Evolutionary conservation across 169 alveolate species (phyloP), one percentile per base, ranked within the genome.

Genomic region (Cryptosporidium tyzzeri): DNA sequence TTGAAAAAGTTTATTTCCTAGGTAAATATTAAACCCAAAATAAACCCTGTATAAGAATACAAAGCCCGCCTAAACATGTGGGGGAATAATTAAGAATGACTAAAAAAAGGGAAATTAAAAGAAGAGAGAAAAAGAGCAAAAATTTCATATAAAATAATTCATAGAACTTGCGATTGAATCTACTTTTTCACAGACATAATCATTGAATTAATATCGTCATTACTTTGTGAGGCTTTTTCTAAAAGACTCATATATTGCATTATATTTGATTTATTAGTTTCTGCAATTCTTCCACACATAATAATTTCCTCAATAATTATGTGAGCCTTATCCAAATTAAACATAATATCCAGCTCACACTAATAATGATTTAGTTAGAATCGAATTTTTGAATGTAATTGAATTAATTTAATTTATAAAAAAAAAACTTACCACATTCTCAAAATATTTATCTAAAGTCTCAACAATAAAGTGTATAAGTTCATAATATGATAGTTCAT

Each of bases 261-360:
- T 33, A 97, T 94, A 84, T 95, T 95, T 21, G 97, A 86, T 87
- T 95, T 97, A 94, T 97, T 97, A 45, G 98, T 96, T 86, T 97
- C 99, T 37, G 96, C 91, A 35, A 97, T 95, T 74, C 96, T 91
- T 3, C 99, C 99, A 93, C 95, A 96, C 96, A 95, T 95, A 7
- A 98, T 93, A 98, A 98, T 97, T 92, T 98, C 99, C 86, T 98
- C 99, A 23, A 98, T 93, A 50, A 98, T 97, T 93, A 97, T 97
- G 91, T 98, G 99, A 26, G 99, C 99, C 94, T 98, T 98, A 92
- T 98, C 99, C 62, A 98, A 93, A 75, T 98, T 97, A 92, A 96
- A 98, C 99, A 98, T 96, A 91, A 97, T 96, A 91, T 97, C 99
- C 21, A 97, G 95, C 84, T 97, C 98, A 85, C 97, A 95, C 68